phyloP scores from a whole-genome alignment of 306 rosid genomes.

The Acacia melanoxylon region DNA sequence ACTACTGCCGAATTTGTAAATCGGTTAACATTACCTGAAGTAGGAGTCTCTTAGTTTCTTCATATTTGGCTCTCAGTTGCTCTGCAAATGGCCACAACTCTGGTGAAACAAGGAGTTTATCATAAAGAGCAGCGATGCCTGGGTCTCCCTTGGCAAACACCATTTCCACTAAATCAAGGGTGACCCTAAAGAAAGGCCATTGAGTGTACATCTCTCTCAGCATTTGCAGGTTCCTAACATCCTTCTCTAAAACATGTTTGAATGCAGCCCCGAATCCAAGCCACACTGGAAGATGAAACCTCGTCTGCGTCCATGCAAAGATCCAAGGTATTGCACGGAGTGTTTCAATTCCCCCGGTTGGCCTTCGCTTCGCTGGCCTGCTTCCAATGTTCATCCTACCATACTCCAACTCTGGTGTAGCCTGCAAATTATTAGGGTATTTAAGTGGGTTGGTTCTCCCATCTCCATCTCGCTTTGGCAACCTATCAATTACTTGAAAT shows the following conservation, averaged over 20 bases:
- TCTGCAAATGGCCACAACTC: conserved; percentile 85
- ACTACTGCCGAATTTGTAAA: neutral
- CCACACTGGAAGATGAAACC: conserved; percentile 99
- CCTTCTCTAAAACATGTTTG: conserved; percentile 57
- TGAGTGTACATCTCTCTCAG: conserved; percentile 85
- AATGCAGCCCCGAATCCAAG: conserved; percentile 90
- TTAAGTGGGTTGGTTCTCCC: neutral
- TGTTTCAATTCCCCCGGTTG: conserved; percentile 97
- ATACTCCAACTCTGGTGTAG: conserved; percentile 96
- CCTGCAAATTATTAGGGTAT: conserved; percentile 46
- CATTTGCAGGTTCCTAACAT: conserved; percentile 75
- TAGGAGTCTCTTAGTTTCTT: conserved; percentile 76
- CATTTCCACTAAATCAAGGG: conserved; percentile 95
- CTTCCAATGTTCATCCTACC: conserved; percentile 99
- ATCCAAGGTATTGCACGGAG: conserved; percentile 99
- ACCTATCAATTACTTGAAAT: neutral
- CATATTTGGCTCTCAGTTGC: conserved; percentile 65
- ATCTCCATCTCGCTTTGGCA: neutral
- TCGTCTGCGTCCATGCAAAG: conserved; percentile 96
- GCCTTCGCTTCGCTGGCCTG: conserved; percentile 92
- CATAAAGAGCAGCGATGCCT: conserved; percentile 73
- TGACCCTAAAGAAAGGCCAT: conserved; percentile 98
- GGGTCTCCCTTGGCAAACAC: conserved; percentile 99
- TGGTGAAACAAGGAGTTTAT: conserved; percentile 83
- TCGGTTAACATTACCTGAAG: conserved; percentile 61